A percentile compares a stretch with the other conserved stretches of the same genome.
phyloP scores from a whole-genome alignment of 108 stramenopile genomes.

The Tribonema minus region DNA sequence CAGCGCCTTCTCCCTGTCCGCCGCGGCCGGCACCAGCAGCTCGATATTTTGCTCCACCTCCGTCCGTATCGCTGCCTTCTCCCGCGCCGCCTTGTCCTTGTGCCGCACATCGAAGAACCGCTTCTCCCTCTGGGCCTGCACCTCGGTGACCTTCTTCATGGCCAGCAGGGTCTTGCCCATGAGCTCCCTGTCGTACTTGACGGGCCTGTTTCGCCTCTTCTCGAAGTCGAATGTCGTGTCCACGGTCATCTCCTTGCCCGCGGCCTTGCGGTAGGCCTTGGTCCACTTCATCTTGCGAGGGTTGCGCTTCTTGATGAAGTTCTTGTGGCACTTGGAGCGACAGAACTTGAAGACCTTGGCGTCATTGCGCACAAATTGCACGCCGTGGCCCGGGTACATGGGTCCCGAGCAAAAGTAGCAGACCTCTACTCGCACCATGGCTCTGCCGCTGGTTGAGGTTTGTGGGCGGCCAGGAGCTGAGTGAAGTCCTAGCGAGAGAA shows the following conservation, averaged over 20 bases:
- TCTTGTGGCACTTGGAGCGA: slow-evolving; percentile 97
- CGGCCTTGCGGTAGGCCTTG: slow-evolving; percentile 94
- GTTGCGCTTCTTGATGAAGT: slow-evolving; percentile 98
- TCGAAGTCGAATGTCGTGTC: slow-evolving; percentile 97
- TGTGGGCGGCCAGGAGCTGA: no score
- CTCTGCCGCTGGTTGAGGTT: no score
- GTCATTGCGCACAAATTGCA: slow-evolving; percentile 97
- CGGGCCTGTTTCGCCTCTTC: slow-evolving; percentile 92
- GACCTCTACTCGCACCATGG: slow-evolving; percentile 85
- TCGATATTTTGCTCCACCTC: slow-evolving; percentile 54
- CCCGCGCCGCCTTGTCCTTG: slow-evolving; percentile 34
- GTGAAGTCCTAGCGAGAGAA: no score
- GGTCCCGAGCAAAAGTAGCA: slow-evolving; percentile 97
- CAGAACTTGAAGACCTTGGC: slow-evolving; percentile 96
- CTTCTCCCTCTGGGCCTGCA: slow-evolving; percentile 64
- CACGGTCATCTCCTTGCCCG: slow-evolving; percentile 59
- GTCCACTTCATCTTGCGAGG: slow-evolving; percentile 99
- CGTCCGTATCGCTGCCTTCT: slow-evolving; percentile 52
- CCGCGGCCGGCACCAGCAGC: slow-evolving; percentile 57
- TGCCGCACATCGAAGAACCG: slow-evolving; percentile 50
- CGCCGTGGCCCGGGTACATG: slow-evolving; percentile 96
- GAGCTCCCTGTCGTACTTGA: slow-evolving; percentile 87
- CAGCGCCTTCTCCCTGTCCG: slow-evolving; percentile 55
- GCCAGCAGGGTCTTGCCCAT: slow-evolving; percentile 95
- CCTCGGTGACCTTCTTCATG: slow-evolving; percentile 86